phyloP scores from a whole-genome alignment of 176 grass and related monocot genomes.

The Oryza meyeriana region DNA sequence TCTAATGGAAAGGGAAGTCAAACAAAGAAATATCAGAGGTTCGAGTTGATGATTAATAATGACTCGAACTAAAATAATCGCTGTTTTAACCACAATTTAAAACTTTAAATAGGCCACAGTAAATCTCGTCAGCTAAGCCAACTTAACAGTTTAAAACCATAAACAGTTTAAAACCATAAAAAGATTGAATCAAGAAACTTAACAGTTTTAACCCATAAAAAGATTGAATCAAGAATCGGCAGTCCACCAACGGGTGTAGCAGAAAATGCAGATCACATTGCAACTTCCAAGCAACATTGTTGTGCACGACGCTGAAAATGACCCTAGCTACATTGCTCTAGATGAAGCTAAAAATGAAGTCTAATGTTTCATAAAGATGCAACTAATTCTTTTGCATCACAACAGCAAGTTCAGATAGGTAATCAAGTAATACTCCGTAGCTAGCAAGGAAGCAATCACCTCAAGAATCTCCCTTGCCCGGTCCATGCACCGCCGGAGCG shows the following conservation, averaged over 20 bases:
- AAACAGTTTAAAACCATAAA: not conserved
- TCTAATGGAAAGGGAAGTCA: slow-evolving; percentile 34
- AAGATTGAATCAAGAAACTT: not conserved
- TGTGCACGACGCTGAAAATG: not conserved
- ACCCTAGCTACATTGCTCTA: not conserved
- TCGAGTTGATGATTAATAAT: not conserved
- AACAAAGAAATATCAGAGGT: not conserved
- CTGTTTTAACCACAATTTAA: not conserved
- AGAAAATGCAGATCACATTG: not conserved
- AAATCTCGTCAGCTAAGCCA: not conserved
- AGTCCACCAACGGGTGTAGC: not conserved
- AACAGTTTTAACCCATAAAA: not conserved
- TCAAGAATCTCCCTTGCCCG: slow-evolving; percentile 63
- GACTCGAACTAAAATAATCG: not conserved
- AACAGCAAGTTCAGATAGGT: not conserved
- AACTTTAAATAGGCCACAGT: not conserved
- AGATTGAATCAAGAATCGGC: not conserved
- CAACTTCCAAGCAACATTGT: not conserved
- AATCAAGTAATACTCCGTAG: not conserved
- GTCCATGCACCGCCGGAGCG: slow-evolving; percentile 65
- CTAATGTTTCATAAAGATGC: not conserved
- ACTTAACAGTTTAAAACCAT: not conserved
- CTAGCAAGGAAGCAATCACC: slow-evolving; percentile 16
- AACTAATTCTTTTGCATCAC: not conserved
- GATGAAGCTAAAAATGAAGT: not conserved